Evolutionary conservation across 805 yeast species (phyloP), one percentile per base, ranked within the genome.

Genomic region (Monosporozyma siamensis): DNA sequence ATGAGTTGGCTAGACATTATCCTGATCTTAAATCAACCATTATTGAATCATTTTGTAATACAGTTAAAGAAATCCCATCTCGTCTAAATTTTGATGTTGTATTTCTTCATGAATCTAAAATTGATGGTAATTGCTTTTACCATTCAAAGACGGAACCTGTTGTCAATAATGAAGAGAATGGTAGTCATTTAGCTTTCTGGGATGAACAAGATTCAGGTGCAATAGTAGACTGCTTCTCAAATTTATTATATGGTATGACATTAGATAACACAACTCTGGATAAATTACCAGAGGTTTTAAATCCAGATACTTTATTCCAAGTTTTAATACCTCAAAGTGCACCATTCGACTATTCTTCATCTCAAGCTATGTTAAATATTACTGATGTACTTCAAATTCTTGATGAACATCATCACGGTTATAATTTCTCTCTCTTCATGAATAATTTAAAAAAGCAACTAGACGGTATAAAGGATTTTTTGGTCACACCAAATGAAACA

Each of bases 1-100:
- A 88, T 55, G 94, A 85, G 50, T 63, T 88, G 38, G 78, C 84
- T 2, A 73, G 95, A 54, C 96, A 89, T 55, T 86, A 84, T 54
- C 85, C 95, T 1, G 77, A 72, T 2, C 66, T 87, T 46, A 78
- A 82, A 39, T 79, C 82, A 0, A 53, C 63, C 0, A 76, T 88
- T 18, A 60, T 75, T 40, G 61, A 67, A 3, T 75, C 76, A 40
- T 63, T 79, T 38, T 62, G 67, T 2, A 50, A 53, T 0, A 48
- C 80, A n/a, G 65, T 80, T 1, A 60, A 66, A 21, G 59, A 64
- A 7, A 56, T 78, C 7, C 77, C 82, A 0, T 69, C 70, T 1
- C 51, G 56, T 12, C 52, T 55, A 2, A 45, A 50, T 6, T 63
- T 75, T 48, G 53, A 62, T 3, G 70, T 71, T 0, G 60, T 73